Evolutionary conservation across 257 asterid genomes (phyloP), one percentile per base, ranked within the genome.

Genomic region (Capsicum rhomboideum): DNA sequence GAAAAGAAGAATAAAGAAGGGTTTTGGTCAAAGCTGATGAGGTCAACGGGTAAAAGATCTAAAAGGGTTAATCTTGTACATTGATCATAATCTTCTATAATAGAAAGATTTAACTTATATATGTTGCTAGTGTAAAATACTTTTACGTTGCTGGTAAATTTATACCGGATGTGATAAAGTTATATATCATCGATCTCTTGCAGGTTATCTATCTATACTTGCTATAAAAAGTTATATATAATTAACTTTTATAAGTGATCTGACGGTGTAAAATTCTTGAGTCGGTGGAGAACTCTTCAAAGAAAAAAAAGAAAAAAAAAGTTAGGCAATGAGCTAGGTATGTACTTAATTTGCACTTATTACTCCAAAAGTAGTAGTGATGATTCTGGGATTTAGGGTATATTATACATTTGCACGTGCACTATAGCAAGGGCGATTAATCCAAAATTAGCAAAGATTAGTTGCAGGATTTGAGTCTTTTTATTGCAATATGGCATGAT

Each of bases 21-120:
- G 79, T 93, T 93, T 81, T 93, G 97, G 97, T 87, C 92, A 78
- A 90, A 87, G 82, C 54, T 91, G 53, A 29, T 86, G 10, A 55
- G 89, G 18, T 91, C 90, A 0, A 77, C 61, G 31, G 64, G 84
- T 26, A 72, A 75, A 67, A 89, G 77, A 83, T 88, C 84, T 44
- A 64, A 68, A 68, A 82, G 79, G 29, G 64, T 82, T 6, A 40
- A 40, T 42, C 46, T 82, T 53, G 42, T 82, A 40, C 50, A 5
- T 63, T 64, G 2, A 52, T 16, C n/a, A 63, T 61, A 23, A 49
- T 49, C 11, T 56, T 21, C 16, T 56, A 49, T 49, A 0, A 2
- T 2, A 3, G 9, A 53, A 17, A 53, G 3, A 14, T 64, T 64
- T 6, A 64, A 64, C 12, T 14, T 29, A 28, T 64, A 28, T 64